Base-by-base conservation (phyloP, 345 rosid species). In the Schrenkiella parvula region DNA sequence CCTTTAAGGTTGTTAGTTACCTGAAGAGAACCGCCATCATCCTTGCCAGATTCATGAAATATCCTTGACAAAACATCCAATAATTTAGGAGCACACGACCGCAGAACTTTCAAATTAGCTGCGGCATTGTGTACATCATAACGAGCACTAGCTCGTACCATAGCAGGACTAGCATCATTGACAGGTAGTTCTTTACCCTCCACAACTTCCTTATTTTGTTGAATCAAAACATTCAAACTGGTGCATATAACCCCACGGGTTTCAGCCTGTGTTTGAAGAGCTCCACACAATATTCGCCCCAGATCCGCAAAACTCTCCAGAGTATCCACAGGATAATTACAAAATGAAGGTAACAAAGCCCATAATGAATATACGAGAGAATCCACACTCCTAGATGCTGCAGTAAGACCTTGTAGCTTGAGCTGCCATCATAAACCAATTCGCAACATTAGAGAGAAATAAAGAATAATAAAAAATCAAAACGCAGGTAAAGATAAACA, bases 1-100 rank as follows among this genome's bases (percentile, higher is more conserved):
- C 23, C 53, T 63, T 28, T 34, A 47, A 67, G 44, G 31, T 21
- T 68, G 65, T 15, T 53, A 68, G 21, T 39, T 85, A 95, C 96
- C 99, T 86, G 93, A 82, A 95, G 80, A 76, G 81, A 88, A 80
- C 93, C 99, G 53, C 93, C 99, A 51, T 93, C 95, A 75, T 89
- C 96, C 55, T 86, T 83, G 32, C 79, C 50, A 54, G 95, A 88
- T 77, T 91, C 90, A 80, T 81, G 68, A 70, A 84, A 87, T 65
- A 87, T 80, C 64, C 83, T 82, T 8, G 90, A 81, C 82, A 95
- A 67, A 55, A 86, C 79, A 62, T 85, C 74, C 80, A 95, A 71
- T 15, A 91, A 76, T 52, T 85, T 84, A 73, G 78, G 80, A 70
- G 97, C 90, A 76, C 76, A 87, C 59, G 71, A 80, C 78, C 79